phyloP scores from a whole-genome alignment of 208 protist genomes.

The Wallacemonas sp. region DNA sequence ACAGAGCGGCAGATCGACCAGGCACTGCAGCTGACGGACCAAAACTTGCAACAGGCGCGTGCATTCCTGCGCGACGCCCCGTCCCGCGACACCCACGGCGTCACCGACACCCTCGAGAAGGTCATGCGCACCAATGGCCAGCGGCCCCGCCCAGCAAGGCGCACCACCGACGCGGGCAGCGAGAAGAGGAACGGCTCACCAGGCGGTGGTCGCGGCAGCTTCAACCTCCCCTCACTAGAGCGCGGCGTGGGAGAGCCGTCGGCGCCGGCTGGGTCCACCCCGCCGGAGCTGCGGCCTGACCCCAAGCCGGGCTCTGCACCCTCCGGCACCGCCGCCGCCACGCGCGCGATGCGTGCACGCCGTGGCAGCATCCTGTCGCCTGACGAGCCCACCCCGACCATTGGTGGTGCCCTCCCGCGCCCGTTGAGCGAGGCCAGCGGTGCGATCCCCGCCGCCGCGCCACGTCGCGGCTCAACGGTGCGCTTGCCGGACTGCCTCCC shows the following conservation, averaged over 20 bases:
- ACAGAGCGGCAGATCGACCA: constrained; percentile 28
- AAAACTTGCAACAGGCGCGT: constrained; percentile 31
- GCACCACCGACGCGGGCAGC: constrained; percentile 21
- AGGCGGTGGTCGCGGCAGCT: constrained; percentile 23
- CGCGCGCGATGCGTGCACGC: background rate
- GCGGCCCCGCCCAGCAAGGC: constrained; percentile 9
- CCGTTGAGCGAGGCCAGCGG: background rate
- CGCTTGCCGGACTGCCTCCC: constrained; percentile 1
- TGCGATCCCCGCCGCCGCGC: background rate
- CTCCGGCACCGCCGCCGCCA: background rate
- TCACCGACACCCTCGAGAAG: constrained; percentile 27
- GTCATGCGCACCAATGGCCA: constrained; percentile 24
- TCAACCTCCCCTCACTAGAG: constrained; percentile 1
- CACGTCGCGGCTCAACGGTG: constrained; percentile 5
- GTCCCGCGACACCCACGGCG: background rate
- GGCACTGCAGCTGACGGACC: constrained; percentile 47
- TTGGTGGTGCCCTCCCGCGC: background rate
- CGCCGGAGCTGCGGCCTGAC: background rate
- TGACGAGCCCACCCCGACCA: constrained; percentile 7
- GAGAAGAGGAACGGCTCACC: constrained; percentile 40
- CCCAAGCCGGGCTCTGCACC: constrained; percentile 7
- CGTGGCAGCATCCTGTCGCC: constrained; percentile 5
- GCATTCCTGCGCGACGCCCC: constrained; percentile 26
- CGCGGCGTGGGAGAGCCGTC: background rate
- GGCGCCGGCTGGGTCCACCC: background rate